A percentile compares a stretch with the other conserved stretches of the same genome.
phyloP scores from a whole-genome alignment of 768 basidiomycete genomes.

The Sporobolomyces pararoseus region DNA sequence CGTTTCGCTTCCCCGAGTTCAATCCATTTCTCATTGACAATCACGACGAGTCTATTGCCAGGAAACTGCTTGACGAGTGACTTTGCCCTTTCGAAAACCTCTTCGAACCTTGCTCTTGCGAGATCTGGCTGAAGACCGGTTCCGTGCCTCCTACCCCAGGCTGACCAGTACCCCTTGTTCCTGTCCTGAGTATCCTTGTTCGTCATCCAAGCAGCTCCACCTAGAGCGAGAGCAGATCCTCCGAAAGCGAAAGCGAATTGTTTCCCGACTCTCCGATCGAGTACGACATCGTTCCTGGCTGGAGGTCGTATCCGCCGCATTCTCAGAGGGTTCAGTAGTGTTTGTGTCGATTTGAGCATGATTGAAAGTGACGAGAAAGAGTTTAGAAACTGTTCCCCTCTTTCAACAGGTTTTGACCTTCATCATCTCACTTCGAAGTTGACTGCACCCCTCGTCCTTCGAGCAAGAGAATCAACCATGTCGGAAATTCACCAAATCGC shows the following conservation, averaged over 20 bases:
- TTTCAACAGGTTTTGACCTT: neutral
- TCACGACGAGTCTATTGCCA: slow-evolving; percentile 22
- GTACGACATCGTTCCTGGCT: neutral
- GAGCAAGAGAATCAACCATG: slow-evolving; percentile 8
- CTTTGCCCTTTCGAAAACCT: neutral
- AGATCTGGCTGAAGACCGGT: slow-evolving; percentile 13
- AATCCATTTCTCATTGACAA: slow-evolving; percentile 36
- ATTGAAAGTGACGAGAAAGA: neutral
- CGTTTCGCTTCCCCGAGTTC: slow-evolving; percentile 34
- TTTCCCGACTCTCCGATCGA: neutral
- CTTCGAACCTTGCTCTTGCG: slow-evolving; percentile 16
- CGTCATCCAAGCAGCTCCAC: slow-evolving; percentile 21
- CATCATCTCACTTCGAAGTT: neutral
- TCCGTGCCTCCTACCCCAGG: neutral
- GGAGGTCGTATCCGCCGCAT: neutral
- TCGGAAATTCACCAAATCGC: slow-evolving; percentile 27
- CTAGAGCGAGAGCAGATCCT: neutral
- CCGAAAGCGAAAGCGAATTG: slow-evolving; percentile 24
- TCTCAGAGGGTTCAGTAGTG: neutral
- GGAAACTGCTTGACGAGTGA: neutral
- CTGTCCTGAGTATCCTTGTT: slow-evolving; percentile 23
- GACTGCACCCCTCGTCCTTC: slow-evolving; percentile 19
- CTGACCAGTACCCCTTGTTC: neutral
- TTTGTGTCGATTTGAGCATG: neutral
- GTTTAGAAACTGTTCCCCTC: neutral